Evolutionary conservation across 1,284 basidiomycete genomes (phyloP), one percentile per base, ranked within the genome.

Genomic region (Anthracocystis panici-leucophaei): DNA sequence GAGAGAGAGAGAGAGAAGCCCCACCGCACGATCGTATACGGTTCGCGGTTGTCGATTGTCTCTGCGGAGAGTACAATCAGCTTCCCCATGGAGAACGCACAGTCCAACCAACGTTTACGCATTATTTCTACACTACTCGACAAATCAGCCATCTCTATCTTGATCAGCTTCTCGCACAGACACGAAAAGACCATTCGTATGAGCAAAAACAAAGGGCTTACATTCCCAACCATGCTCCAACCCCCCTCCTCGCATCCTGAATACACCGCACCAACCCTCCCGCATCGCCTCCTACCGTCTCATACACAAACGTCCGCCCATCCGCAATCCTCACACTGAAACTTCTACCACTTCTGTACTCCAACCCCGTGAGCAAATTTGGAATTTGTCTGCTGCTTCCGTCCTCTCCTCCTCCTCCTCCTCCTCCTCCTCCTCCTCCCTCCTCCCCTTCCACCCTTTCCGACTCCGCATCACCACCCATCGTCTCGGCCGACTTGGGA

Each of bases 221-320:
- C n/a, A 23, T 38, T 38, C 35, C 12, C 42, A 23, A 25, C 20
- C 21, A 27, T 12, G 31, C 31, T 33, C 31, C 35, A 38, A 12
- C 35, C 14, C 35, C 35, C 41, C 51, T 45, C 23, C 67, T 57
- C 3, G 65, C 67, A 35, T 78, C 77, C 42, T 56, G 74, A 40
- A 83, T 83, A 49, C 61, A 63, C 18, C 65, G 51, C 9, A 82
- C 68, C 70, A 82, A 66, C 45, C 62, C 74, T 8, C 59, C 42
- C 3, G 79, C 75, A 57, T 83, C 82, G 1, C 82, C 80, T 4
- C 72, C 42, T 0, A 79, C 64, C 33, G 81, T 79, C 27, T 84
- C 81, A 48, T 81, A 84, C 12, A 75, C 23, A 20, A 75, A 81
- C 14, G 53, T 62, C 18, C 65, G 40, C 6, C 60, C 66, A 23